Evolutionary conservation across 2,329 filamentous ascomycete species (phyloP), one percentile per base, ranked within the genome.

Genomic region (Aspergillus versicolor): DNA sequence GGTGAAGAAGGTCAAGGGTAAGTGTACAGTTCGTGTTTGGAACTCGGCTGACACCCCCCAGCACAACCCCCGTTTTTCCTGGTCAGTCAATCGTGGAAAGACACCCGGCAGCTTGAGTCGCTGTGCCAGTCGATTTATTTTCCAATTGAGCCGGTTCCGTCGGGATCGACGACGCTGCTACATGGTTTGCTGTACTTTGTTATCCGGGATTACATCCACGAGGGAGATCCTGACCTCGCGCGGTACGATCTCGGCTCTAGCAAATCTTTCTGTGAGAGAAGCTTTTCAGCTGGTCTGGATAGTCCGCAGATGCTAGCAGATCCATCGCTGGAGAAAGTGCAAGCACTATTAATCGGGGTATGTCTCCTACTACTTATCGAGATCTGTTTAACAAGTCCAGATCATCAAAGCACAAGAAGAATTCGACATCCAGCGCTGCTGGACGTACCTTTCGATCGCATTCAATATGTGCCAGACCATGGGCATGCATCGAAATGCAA

Each of bases 341-440:
- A 66, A 34, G 59, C 66, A 5, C 43, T 65, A 17, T 41, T 67
- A 4, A 60, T 67, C 9, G 63, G 63, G 43, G 61, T 67, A 61
- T 19, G 61, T 38, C 32, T 17, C 3, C 9, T 12, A 11, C 8
- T 17, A 15, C 40, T 4, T 24, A 11, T 13, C 8, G 2, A n/a
- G n/a, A 11, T 5, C 1, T 8, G 13, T 21, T 5, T 55, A 13
- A 48, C 38, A 7, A 21, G 2, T 21, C 21, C n/a, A 68, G 66
- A 58, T 65, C 17, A 61, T 62, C 45, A 66, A 67, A 63, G 62
- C 66, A 0, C 66, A 67, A 52, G 66, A 68, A 58, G 66, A 67
- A 52, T 66, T 60, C 12, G 62, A 67, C 21, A 57, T 65, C 19
- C 63, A 67, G 42, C 60, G 63, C 3, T 63, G 64, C 38, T 68